phyloP scores from a whole-genome alignment of 306 rosid genomes.

The Citrullus amarus region DNA sequence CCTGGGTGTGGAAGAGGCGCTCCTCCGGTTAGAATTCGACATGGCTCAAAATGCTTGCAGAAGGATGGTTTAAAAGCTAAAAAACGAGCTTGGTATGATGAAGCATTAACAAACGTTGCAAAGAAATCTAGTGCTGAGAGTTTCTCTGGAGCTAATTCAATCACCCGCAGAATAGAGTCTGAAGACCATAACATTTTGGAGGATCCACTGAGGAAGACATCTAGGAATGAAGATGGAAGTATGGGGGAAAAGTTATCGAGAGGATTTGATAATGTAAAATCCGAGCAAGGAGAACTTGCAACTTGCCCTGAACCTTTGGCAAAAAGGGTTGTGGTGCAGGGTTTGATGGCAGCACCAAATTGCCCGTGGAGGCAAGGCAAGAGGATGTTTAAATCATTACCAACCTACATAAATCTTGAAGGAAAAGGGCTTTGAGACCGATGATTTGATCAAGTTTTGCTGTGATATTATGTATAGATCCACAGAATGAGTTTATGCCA shows the following conservation, averaged over 20 bases:
- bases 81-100: neutral
- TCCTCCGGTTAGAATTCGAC: neutral
- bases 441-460: neutral
- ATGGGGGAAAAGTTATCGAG: neutral
- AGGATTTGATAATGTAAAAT: neutral
- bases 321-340: slow-evolving; percentile 1
- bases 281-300: neutral
- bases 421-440: neutral
- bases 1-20: slow-evolving; percentile 9
- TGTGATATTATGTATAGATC: neutral
- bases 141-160: neutral
- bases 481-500: neutral
- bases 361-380: slow-evolving; percentile 7
- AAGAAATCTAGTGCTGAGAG: neutral
- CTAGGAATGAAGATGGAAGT: neutral
- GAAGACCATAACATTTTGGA: neutral
- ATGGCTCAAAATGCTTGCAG: neutral
- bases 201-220: neutral
- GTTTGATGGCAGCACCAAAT: neutral
- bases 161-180: neutral
- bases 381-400: neutral
- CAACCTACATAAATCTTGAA: neutral
- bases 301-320: neutral
- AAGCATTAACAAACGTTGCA: neutral
- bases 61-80: neutral